Evolutionary conservation across 140 eudicot species (phyloP).

Genomic region (Cichorium intybus): DNA sequence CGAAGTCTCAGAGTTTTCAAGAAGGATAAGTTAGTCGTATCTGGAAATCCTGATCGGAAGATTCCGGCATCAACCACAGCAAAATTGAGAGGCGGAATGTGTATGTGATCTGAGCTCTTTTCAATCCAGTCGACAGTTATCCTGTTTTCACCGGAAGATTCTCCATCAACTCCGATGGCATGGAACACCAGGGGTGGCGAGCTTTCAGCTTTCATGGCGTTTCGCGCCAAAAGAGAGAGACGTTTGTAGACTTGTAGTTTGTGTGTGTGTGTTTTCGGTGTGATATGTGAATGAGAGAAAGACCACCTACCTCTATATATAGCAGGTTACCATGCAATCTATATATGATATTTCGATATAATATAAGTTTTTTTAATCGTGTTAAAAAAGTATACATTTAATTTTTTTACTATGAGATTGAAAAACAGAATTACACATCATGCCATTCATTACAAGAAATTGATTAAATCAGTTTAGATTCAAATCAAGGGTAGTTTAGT

Average conservation of each 20-base stretch:
- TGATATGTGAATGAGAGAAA: background rate
- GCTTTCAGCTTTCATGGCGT: constrained; percentile 17
- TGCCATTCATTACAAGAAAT: no score
- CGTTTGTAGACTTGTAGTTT: background rate
- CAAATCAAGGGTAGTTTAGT: no score
- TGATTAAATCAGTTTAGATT: background rate
- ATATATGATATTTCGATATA: no score
- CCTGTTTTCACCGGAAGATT: constrained; percentile 9
- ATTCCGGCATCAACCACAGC: constrained; percentile 59
- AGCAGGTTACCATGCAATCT: background rate
- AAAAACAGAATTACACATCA: no score
- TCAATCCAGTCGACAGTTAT: background rate
- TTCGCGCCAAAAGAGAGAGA: constrained; percentile 15
- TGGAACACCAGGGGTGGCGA: constrained; percentile 7
- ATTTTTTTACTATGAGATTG: no score
- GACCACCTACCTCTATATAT: background rate
- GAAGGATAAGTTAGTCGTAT: constrained; percentile 42
- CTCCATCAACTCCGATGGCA: constrained; percentile 12
- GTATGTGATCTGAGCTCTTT: constrained; percentile 14
- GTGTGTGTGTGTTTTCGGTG: background rate
- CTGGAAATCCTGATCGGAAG: constrained; percentile 56
- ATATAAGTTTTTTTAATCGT: no score
- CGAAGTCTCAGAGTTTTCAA: constrained; percentile 52
- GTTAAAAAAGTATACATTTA: no score
- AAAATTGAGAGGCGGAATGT: constrained; percentile 53